Evolutionary conservation across 1,284 basidiomycete genomes (phyloP), one percentile per base, ranked within the genome.

Genomic region (Tetrapyrgos nigripes): DNA sequence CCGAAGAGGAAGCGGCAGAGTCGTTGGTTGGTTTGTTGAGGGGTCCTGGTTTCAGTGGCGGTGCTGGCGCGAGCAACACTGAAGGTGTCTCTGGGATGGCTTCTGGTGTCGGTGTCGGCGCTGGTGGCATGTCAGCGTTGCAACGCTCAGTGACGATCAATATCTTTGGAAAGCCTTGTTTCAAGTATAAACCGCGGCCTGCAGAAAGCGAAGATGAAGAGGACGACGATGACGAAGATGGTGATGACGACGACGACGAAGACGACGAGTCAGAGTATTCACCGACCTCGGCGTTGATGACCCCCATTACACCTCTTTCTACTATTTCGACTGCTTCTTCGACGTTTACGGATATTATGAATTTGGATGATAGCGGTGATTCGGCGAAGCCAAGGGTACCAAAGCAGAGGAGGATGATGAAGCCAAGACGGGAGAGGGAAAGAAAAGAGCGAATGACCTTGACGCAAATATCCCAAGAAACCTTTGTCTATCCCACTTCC

Each of bases 61-160:
- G 45, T 13, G 58, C 46, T 50, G 51, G 50, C 9, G 52, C 21
- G 13, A 46, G 46, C n/a, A 57, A 26, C 51, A n/a, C 65, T 53
- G 68, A 68, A 10, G 37, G 19, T 4, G 55, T 35, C 5, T 11
- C 29, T 24, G 53, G 27, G n/a, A n/a, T n/a, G n/a, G n/a, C n/a
- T n/a, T n/a, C n/a, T n/a, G n/a, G n/a, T n/a, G n/a, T n/a, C n/a
- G n/a, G n/a, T n/a, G n/a, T n/a, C n/a, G n/a, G n/a, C 11, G 46
- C 43, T 8, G 59, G 47, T 50, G 48, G 35, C 64, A 50, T 48
- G 8, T 88, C 90, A 52, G 17, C 5, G 6, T 77, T 92, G 57
- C 86, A 89, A 64, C 82, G 92, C 44, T 83, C 89, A 0, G 93
- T 95, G 1, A 83, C 88, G 0, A 94, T 96, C 66, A 84, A 87